Base-by-base conservation (phyloP, 2,329 filamentous ascomycete genomes). In the Paecilomyces formosus region DNA sequence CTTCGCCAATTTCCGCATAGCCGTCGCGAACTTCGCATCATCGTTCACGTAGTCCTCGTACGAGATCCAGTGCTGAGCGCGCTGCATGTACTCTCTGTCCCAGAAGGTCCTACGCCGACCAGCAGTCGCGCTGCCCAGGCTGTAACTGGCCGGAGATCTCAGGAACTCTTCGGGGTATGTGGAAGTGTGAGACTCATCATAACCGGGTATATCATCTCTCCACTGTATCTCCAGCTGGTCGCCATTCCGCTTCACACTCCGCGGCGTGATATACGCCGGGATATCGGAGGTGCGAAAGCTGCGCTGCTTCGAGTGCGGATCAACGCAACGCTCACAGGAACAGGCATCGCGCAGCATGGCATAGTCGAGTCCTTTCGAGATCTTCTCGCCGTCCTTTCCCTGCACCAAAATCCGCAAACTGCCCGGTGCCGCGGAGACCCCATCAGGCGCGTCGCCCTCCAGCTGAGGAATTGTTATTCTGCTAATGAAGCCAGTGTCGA, bases 21-120 rank as follows among this genome's bases (percentile, higher is more conserved):
- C 87, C 2, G 78, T 70, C 66, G 81, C 82, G 58, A 96, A 85
- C 0, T 77, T 78, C 0, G 72, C 67, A 54, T 83, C 84, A 13
- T 80, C 68, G 0, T 74, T 70, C 80, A 95, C 88, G 74, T 91
- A 97, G 45, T 86, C 84, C 0, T 84, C 68, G 73, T 88, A 96
- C 57, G 85, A 78, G 51, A 94, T 78, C 72, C 82, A 85, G 54
- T 75, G 72, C 18, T 45, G 39, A 21, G 9, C 15, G 18, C 15
- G n/a, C 39, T 74, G 75, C 0, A 70, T 63, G 13, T 72, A 68
- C 53, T 79, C 69, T 15, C 71, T 70, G 60, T 76, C 68, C 68
- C 74, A 79, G 7, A 70, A 9, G n/a, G n/a, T 9, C 9, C 39
- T 62, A 28, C 65, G 61, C 13, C 70, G 72, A 56, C 60, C 61